Percentiles rank a stretch among this genome's conserved stretches.
Conservation (phyloP, 345 rosid species). For the Capsella bursapastoris region DNA sequence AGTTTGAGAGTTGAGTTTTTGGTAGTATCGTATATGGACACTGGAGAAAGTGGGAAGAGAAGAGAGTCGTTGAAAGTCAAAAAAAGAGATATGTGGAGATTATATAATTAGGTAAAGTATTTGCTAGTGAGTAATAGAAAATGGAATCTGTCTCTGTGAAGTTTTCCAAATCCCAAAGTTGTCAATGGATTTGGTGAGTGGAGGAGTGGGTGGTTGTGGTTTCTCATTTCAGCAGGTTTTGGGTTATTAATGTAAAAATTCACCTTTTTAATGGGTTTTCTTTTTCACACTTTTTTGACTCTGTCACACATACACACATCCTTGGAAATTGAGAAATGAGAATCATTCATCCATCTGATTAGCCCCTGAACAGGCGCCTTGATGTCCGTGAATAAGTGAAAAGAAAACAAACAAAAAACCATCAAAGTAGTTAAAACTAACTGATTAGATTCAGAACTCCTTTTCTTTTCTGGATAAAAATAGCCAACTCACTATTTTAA, state of each 20-base stretch:
- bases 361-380: constrained; percentile 27
- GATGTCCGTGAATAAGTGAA: background rate
- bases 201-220: constrained; percentile 47
- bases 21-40: constrained; percentile 33
- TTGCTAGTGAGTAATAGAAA: constrained; percentile 22
- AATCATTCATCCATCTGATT: constrained; percentile 34
- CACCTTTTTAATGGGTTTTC: constrained; percentile 8
- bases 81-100: constrained; percentile 20
- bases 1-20: constrained; percentile 35
- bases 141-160: constrained; percentile 38
- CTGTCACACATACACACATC: constrained; percentile 23
- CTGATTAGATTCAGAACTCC: constrained; percentile 20
- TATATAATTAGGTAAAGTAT: constrained; percentile 35
- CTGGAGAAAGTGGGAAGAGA: constrained; percentile 31
- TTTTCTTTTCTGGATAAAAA: background rate
- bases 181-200: constrained; percentile 50
- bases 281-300: constrained; percentile 38
- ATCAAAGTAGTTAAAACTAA: constrained; percentile 27
- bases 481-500: constrained; percentile 26
- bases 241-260: constrained; percentile 19
- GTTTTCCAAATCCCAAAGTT: constrained; percentile 29
- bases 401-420: background rate
- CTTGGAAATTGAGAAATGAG: constrained; percentile 36
- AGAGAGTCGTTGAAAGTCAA: constrained; percentile 44
- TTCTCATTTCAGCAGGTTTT: constrained; percentile 34